phyloP scores from a whole-genome alignment of 306 rosid genomes.

The Lathyrus sativus region DNA sequence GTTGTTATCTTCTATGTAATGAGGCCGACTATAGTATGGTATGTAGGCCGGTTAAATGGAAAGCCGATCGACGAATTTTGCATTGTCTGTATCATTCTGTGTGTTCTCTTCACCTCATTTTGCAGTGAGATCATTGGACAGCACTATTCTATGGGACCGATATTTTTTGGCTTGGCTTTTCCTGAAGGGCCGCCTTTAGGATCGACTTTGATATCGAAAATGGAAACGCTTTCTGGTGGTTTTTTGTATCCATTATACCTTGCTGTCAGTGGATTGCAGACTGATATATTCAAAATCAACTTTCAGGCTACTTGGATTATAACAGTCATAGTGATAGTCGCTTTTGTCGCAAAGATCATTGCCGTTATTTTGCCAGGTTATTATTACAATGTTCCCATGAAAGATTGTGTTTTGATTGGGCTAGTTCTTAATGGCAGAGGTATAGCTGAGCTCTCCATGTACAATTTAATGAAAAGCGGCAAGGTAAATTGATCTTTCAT shows the following conservation, averaged over 20 bases:
- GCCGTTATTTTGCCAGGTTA: conserved; percentile 57
- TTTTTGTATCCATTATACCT: conserved; percentile 63
- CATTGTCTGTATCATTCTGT: conserved; percentile 31
- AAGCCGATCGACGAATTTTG: conserved; percentile 36
- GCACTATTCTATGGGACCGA: conserved; percentile 59
- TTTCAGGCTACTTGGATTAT: conserved; percentile 30
- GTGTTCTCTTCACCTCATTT: conserved; percentile 43
- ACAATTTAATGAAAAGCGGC: conserved; percentile 48
- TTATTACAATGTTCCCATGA: conserved; percentile 33
- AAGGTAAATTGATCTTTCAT: conserved; percentile 39
- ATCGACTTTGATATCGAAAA: conserved; percentile 42
- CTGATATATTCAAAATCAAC: conserved; percentile 47
- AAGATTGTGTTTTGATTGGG: conserved; percentile 56
- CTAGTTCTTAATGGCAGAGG: conserved; percentile 69
- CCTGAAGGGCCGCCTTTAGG: conserved; percentile 78
- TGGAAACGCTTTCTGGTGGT: conserved; percentile 44
- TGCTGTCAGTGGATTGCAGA: conserved; percentile 56
- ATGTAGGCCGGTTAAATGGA: conserved; percentile 23
- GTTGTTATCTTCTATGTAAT: conserved; percentile 17
- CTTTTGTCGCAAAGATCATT: conserved; percentile 46
- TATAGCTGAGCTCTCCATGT: conserved; percentile 51
- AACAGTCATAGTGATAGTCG: conserved; percentile 27
- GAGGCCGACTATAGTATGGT: conserved; percentile 46
- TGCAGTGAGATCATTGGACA: conserved; percentile 55
- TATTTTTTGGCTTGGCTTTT: conserved; percentile 53